A percentile compares a stretch with the other conserved stretches of the same genome.
phyloP scores from a whole-genome alignment of 305 asterid species.

The Fraxinus velutina region DNA sequence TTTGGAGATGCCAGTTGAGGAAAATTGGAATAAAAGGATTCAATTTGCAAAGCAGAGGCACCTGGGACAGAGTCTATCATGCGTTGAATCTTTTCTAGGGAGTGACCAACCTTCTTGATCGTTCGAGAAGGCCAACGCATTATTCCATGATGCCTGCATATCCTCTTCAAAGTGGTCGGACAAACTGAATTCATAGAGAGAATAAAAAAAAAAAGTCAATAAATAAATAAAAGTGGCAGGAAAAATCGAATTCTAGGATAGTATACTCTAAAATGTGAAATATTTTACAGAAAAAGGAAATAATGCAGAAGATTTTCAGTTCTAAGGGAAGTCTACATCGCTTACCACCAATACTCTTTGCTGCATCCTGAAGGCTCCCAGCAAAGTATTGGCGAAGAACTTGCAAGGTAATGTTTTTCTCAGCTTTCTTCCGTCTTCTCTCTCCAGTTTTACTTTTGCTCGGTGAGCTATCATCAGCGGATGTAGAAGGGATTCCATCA shows the following conservation, averaged over 20 bases:
- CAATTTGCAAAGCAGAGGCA: constrained; percentile 63
- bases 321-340: not conserved
- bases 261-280: not conserved
- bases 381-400: constrained; percentile 84
- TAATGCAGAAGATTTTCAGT: not conserved
- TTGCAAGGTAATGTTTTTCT: constrained; percentile 70
- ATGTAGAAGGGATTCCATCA: constrained; percentile 30
- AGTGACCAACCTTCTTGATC: constrained; percentile 92
- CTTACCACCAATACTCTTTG: constrained; percentile 87
- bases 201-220: not conserved
- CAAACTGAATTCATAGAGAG: constrained; percentile 54
- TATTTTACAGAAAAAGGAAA: not conserved
- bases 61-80: constrained; percentile 92
- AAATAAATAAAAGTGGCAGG: not conserved
- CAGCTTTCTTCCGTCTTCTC: constrained; percentile 64
- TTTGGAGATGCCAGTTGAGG: constrained; percentile 67
- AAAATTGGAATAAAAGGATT: constrained; percentile 71
- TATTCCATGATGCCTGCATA: constrained; percentile 90
- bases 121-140: constrained; percentile 95
- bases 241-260: not conserved
- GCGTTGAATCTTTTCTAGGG: constrained; percentile 77
- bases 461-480: constrained; percentile 43
- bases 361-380: constrained; percentile 94
- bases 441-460: constrained; percentile 40
- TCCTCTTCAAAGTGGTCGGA: constrained; percentile 94